A percentile compares a stretch with the other conserved stretches of the same genome.
These are phyloP conservation scores for Globisporangium orthogonon DNA, from an alignment of 352 stramenopile genomes.

Conservation along the genomic window DNA sequence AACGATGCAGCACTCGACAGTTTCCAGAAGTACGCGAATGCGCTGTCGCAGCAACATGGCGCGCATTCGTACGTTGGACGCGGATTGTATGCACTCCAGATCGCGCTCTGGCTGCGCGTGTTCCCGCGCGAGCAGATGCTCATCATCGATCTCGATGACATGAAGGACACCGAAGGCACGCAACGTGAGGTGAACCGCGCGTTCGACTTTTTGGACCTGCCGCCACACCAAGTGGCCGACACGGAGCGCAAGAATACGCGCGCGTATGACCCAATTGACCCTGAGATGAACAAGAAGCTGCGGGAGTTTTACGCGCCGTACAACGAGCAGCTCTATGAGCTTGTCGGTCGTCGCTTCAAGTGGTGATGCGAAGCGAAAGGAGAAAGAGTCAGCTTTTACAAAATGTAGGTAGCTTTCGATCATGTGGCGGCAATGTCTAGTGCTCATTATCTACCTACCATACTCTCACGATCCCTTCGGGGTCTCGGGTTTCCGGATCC, in stretches of 20 bases:
- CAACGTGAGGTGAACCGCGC: conserved; percentile 29
- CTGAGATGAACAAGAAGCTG: conserved; percentile 23
- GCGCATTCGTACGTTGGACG: conserved; percentile 82
- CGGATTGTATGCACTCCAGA: conserved; percentile 90
- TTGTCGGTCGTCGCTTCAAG: conserved; percentile 35
- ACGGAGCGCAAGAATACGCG: conserved; percentile 64
- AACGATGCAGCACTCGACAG: conserved; percentile 15
- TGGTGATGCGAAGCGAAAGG: conserved; percentile 8
- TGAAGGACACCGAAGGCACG: conserved; percentile 40
- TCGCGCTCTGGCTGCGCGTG: conserved; percentile 86
- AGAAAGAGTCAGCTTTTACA: neutral
- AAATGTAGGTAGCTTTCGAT: too few species aligned
- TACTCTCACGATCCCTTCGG: conserved; percentile 9
- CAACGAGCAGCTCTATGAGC: conserved; percentile 60
- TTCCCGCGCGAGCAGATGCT: conserved; percentile 85
- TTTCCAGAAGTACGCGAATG: conserved; percentile 42
- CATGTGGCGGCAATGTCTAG: too few species aligned
- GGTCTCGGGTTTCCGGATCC: conserved; percentile 3
- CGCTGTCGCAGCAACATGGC: conserved; percentile 39
- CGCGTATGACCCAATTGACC: conserved; percentile 37
- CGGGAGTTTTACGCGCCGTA: conserved; percentile 60
- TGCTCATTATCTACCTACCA: too few species aligned
- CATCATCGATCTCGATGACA: conserved; percentile 85
- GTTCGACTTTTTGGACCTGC: conserved; percentile 43
- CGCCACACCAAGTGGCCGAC: conserved; percentile 24